Percentiles rank a stretch among this genome's conserved stretches.
These are phyloP conservation scores for Drosera capensis DNA, from an alignment of 148 eudicot species.

Conservation along the genomic window DNA sequence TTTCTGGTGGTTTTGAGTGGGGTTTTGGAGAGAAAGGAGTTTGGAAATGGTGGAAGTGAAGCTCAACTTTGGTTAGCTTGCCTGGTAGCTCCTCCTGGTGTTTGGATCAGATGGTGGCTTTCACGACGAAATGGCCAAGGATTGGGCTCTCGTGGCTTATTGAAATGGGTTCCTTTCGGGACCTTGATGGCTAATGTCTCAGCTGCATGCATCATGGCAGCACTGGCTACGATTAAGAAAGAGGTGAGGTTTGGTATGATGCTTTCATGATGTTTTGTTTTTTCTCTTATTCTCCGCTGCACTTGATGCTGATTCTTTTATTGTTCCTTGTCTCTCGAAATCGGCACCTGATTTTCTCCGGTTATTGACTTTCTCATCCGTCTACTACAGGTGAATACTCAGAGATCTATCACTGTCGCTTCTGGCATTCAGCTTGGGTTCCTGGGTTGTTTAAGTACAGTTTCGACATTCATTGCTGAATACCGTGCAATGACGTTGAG, in stretches of 20 bases:
- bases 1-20: constrained; percentile 36
- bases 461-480: constrained; percentile 84
- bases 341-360: no score
- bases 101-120: constrained; percentile 85
- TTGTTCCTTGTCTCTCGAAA: not conserved
- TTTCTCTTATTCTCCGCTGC: not conserved
- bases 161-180: constrained; percentile 83
- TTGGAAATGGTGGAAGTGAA: constrained; percentile 30
- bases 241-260: constrained; percentile 16
- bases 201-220: constrained; percentile 85
- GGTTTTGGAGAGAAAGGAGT: constrained; percentile 29
- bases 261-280: no score
- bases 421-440: constrained; percentile 63
- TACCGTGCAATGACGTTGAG: no score
- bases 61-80: constrained; percentile 76
- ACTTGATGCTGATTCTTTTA: not conserved
- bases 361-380: not conserved
- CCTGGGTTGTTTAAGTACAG: constrained; percentile 79
- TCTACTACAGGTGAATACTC: constrained; percentile 32
- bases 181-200: constrained; percentile 75
- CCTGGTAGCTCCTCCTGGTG: constrained; percentile 72
- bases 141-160: constrained; percentile 30
- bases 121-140: constrained; percentile 79
- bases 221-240: constrained; percentile 56
- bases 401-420: constrained; percentile 36